Base-by-base conservation (phyloP, 306 rosid species). In the Medicago ruthenica region DNA sequence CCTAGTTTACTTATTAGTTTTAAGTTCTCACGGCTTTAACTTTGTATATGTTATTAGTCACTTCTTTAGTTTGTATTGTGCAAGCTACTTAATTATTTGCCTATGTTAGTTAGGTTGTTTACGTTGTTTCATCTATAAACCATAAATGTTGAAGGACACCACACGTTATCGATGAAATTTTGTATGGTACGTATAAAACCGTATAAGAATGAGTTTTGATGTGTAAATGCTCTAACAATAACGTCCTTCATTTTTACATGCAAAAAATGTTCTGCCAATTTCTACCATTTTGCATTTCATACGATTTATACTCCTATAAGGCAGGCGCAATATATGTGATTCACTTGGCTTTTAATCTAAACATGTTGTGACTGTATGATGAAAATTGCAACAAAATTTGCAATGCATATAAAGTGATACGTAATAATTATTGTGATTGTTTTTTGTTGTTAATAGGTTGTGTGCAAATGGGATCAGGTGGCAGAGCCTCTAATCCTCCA, bases 391-490 rank as follows among this genome's bases (percentile, higher is more conserved):
- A 41, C 47, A 41, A 41, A 9, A 41, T 41, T 41, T 41, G 47
- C 47, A 9, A 0, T 41, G 0, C 12, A 9, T 41, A 41, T 9
- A 3, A 2, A 2, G 47, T 41, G 47, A 9, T 41, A 41, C 12
- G 9, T 8, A 40, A 40, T 8, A 40, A 40, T 40, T 12, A 45
- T 45, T 45, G 4, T 3, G 57, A n/a, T 20, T n/a, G 8, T 34
- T 1, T 34, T 9, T 1, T 62, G 34, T 62, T 2, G 8, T 63
- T 4, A 1, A 64, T 17, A 64, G 90, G 80, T 79, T 73, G 31
- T 1, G 70, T 40, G 81, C 75, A 73, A 55, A 89, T 92, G 96
- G 97, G 93, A 81, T 91, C 87, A 1, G 93, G 96, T 59, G 96
- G 93, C 57, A 84, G 87, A 44, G 74, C 86, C 83, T 42, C 82